phyloP scores from a whole-genome alignment of 495 filamentous ascomycete species.

The Platismatia glauca region DNA sequence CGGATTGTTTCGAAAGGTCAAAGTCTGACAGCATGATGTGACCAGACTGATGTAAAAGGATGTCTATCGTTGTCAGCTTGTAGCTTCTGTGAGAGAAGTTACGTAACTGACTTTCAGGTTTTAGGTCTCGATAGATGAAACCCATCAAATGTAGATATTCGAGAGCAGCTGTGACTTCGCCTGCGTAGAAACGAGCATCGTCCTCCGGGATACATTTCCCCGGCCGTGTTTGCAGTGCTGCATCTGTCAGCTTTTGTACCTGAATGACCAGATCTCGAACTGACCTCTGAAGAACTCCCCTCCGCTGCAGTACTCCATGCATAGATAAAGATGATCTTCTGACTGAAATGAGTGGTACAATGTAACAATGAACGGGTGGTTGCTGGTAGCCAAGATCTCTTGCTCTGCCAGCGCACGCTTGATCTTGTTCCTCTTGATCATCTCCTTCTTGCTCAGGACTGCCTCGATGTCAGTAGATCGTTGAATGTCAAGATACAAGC shows the following conservation, averaged over 20 bases:
- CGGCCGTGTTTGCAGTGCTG: constrained; percentile 87
- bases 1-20: constrained; percentile 95
- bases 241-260: not conserved
- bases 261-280: not conserved
- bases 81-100: not conserved
- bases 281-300: constrained; percentile 90
- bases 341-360: constrained; percentile 98
- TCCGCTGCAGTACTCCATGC: constrained; percentile 99
- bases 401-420: constrained; percentile 96
- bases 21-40: constrained; percentile 99
- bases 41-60: constrained; percentile 92
- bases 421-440: constrained; percentile 99
- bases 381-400: constrained; percentile 95
- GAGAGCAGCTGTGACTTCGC: constrained; percentile 92
- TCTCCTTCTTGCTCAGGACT: constrained; percentile 99
- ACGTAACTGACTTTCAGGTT: constrained; percentile 72
- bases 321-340: constrained; percentile 94
- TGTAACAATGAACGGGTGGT: constrained; percentile 97
- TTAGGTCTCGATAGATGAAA: constrained; percentile 96
- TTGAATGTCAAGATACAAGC: constrained; percentile 10
- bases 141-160: constrained; percentile 99
- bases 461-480: constrained; percentile 30
- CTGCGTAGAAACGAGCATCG: constrained; percentile 93
- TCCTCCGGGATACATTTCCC: constrained; percentile 97
- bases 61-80: constrained; percentile 51